Percentiles rank a stretch among this genome's conserved stretches.
These are phyloP conservation scores for Mallotus repandus DNA, from an alignment of 441 rosid species.

Conservation along the genomic window DNA sequence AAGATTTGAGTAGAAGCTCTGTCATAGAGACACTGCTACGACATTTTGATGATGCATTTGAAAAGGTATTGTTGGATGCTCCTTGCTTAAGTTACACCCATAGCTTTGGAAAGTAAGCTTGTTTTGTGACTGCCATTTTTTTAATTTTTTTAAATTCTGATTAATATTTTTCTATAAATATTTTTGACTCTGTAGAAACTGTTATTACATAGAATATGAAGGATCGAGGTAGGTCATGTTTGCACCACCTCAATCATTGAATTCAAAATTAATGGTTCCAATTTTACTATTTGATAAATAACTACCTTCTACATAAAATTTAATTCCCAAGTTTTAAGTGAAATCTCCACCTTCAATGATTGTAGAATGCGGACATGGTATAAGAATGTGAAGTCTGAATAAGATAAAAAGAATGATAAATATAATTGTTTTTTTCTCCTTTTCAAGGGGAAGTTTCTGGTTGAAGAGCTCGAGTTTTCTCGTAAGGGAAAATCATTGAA, in stretches of 20 bases:
- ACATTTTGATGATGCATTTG: slow-evolving; percentile 46
- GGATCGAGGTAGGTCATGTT: too few relatives aligned
- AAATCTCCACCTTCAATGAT: too few relatives aligned
- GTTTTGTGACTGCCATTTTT: too few relatives aligned
- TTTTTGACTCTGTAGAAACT: background rate
- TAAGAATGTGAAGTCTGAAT: background rate
- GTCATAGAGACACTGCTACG: slow-evolving; percentile 46
- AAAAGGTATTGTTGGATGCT: slow-evolving; percentile 48
- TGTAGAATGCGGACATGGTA: too few relatives aligned
- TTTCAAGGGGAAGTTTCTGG: slow-evolving; percentile 64
- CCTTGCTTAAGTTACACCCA: background rate
- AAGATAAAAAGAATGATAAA: background rate
- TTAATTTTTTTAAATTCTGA: too few relatives aligned
- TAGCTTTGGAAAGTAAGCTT: too few relatives aligned
- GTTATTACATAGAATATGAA: background rate
- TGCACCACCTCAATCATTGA: too few relatives aligned
- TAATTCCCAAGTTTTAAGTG: too few relatives aligned
- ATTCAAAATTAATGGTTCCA: too few relatives aligned
- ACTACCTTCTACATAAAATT: too few relatives aligned
- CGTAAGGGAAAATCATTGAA: slow-evolving; percentile 26
- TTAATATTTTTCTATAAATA: too few relatives aligned
- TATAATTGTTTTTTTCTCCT: background rate
- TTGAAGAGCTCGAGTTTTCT: slow-evolving; percentile 42
- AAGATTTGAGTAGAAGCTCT: slow-evolving; percentile 47
- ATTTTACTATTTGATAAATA: too few relatives aligned